phyloP scores from a whole-genome alignment of 2,329 filamentous ascomycete species.

The Scortechinia acanthostroma region DNA sequence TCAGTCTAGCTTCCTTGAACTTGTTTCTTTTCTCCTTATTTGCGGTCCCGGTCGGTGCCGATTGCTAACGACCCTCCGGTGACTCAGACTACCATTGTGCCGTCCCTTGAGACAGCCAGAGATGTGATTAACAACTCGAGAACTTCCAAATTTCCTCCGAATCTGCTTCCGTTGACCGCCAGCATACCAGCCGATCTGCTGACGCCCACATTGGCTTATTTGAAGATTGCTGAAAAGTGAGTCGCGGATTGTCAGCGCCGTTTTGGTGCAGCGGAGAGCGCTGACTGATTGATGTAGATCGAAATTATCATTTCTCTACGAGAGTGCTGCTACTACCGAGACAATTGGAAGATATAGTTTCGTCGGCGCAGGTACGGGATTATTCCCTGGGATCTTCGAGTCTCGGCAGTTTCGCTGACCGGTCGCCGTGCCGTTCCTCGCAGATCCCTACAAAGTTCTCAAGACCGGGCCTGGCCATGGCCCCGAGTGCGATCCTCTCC shows the following conservation, averaged over 20 bases:
- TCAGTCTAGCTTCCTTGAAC: no score
- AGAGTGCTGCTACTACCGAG: slow-evolving; percentile 81
- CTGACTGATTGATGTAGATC: not conserved
- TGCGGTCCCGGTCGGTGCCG: not conserved
- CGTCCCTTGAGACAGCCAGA: not conserved
- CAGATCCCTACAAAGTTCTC: slow-evolving; percentile 63
- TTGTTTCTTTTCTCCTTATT: not conserved
- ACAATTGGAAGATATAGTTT: slow-evolving; percentile 94
- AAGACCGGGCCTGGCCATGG: slow-evolving; percentile 85
- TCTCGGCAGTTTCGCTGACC: slow-evolving; percentile 1
- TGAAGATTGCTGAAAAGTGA: not conserved
- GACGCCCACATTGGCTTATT: slow-evolving; percentile 1
- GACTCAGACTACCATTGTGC: not conserved
- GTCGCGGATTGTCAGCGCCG: not conserved
- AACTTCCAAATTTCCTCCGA: not conserved
- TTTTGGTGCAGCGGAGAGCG: not conserved
- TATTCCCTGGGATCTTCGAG: not conserved
- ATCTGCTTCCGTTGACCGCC: not conserved
- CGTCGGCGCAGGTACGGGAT: slow-evolving; percentile 67
- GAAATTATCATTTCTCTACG: slow-evolving; percentile 79
- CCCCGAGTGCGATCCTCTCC: slow-evolving; percentile 75
- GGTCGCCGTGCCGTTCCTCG: not conserved
- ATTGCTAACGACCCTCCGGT: not conserved
- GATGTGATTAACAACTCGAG: not conserved
- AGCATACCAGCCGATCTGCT: not conserved